Conservation (phyloP, 2,329 filamentous ascomycete species). For the Metarhizium guizhouense region DNA sequence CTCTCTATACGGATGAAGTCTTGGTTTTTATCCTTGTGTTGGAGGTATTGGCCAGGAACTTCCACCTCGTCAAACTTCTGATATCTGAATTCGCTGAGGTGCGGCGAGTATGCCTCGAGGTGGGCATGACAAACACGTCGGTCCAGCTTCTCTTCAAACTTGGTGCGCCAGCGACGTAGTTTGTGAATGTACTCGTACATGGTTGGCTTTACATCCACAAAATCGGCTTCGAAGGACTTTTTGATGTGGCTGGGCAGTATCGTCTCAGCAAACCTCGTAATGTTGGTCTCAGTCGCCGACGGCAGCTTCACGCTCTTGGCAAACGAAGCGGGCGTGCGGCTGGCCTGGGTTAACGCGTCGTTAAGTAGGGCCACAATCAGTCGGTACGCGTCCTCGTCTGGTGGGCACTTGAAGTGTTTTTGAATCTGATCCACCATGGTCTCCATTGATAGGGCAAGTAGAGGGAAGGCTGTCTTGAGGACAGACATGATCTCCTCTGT, state of each 20-base stretch:
- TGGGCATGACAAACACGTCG: constrained; percentile 64
- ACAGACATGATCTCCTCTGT: constrained; percentile 93
- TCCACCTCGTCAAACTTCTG: constrained; percentile 98
- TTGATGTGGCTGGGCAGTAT: constrained; percentile 92
- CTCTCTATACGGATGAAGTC: constrained; percentile 97
- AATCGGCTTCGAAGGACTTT: constrained; percentile 95
- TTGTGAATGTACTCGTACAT: constrained; percentile 99
- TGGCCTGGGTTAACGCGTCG: constrained; percentile 87
- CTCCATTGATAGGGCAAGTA: constrained; percentile 96
- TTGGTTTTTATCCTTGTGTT: constrained; percentile 98
- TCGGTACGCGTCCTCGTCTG: constrained; percentile 94
- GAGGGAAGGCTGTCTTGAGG: constrained; percentile 92
- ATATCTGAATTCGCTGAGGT: constrained; percentile 93
- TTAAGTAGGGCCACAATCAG: constrained; percentile 96
- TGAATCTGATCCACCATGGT: constrained; percentile 99
- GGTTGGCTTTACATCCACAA: constrained; percentile 87
- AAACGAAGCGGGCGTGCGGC: constrained; percentile 76
- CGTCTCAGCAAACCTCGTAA: constrained; percentile 91
- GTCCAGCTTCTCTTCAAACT: constrained; percentile 96
- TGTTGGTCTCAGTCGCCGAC: constrained; percentile 85
- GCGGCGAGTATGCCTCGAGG: constrained; percentile 78
- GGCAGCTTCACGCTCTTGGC: constrained; percentile 88
- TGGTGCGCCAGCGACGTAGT: constrained; percentile 88
- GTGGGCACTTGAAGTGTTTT: constrained; percentile 98
- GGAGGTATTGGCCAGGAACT: constrained; percentile 90